Conservation (phyloP, 2,329 filamentous ascomycete species). For the Aspergillus spinulosporus region DNA sequence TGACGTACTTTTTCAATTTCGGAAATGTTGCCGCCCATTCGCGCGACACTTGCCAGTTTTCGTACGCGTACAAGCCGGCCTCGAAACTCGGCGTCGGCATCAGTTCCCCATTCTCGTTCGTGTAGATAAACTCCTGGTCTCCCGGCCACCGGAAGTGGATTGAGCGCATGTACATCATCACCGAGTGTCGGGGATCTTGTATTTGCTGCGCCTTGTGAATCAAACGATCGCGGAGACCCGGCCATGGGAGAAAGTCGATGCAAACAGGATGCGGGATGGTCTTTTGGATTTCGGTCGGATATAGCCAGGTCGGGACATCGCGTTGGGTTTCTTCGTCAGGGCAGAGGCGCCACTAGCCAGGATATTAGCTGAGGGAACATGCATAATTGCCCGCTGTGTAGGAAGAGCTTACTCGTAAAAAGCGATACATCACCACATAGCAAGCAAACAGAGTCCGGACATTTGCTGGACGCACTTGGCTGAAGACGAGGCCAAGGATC, state of each 20-base stretch:
- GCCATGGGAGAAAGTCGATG: conserved; percentile 17
- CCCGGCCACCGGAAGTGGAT: conserved; percentile 16
- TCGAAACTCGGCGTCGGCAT: conserved; percentile 14
- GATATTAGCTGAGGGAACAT: not conserved
- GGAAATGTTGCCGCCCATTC: conserved; percentile 14
- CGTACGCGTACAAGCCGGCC: conserved; percentile 7
- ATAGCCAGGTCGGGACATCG: conserved; percentile 15
- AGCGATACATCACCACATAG: conserved; percentile 16
- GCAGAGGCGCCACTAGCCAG: conserved; percentile 14
- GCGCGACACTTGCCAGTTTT: conserved; percentile 14
- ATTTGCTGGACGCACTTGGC: conserved; percentile 15
- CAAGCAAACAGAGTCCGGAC: conserved; percentile 15
- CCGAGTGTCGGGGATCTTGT: conserved; percentile 12
- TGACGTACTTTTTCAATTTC: conserved; percentile 10
- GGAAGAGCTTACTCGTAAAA: conserved; percentile 9
- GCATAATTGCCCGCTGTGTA: too few relatives aligned
- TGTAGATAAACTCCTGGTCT: conserved; percentile 16
- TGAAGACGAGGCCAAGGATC: conserved; percentile 13
- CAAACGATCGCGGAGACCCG: conserved; percentile 13
- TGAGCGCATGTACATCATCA: conserved; percentile 15
- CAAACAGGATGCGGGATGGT: conserved; percentile 16
- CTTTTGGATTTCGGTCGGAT: conserved; percentile 16
- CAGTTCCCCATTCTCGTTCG: conserved; percentile 9
- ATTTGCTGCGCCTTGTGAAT: conserved; percentile 3
- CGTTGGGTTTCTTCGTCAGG: conserved; percentile 18